These are phyloP conservation scores for Solanum lignicaule DNA, from an alignment of 257 asterid species.

Conservation along the genomic window DNA sequence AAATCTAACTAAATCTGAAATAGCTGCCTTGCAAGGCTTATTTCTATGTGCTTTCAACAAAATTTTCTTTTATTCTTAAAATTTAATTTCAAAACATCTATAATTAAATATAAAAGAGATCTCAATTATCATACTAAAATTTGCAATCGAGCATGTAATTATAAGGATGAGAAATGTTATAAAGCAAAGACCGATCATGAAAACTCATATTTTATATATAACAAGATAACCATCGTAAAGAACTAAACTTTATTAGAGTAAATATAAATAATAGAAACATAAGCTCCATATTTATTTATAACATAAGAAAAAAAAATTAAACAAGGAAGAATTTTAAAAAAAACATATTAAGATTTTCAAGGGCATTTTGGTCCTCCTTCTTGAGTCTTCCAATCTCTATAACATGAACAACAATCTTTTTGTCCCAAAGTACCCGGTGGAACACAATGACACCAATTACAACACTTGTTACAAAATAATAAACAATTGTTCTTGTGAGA, in stretches of 20 bases:
- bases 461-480: background rate
- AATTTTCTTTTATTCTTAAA: too few species aligned
- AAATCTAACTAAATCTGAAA: too few species aligned
- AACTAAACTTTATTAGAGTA: background rate
- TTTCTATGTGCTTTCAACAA: rapidly evolving
- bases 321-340: background rate
- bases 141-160: too few species aligned
- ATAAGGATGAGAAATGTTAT: background rate
- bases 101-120: too few species aligned
- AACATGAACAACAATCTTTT: conserved; percentile 4
- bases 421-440: background rate
- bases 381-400: conserved; percentile 5
- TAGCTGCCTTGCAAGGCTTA: background rate
- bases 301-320: background rate
- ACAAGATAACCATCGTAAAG: background rate
- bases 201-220: background rate
- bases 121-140: background rate
- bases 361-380: conserved; percentile 21
- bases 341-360: background rate
- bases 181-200: background rate
- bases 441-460: background rate
- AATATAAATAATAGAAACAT: background rate
- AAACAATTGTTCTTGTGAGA: background rate
- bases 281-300: background rate
- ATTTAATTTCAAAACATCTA: too few species aligned